Base-by-base conservation (phyloP, 2,329 filamentous ascomycete species). In the Achaetomium macrosporum region DNA sequence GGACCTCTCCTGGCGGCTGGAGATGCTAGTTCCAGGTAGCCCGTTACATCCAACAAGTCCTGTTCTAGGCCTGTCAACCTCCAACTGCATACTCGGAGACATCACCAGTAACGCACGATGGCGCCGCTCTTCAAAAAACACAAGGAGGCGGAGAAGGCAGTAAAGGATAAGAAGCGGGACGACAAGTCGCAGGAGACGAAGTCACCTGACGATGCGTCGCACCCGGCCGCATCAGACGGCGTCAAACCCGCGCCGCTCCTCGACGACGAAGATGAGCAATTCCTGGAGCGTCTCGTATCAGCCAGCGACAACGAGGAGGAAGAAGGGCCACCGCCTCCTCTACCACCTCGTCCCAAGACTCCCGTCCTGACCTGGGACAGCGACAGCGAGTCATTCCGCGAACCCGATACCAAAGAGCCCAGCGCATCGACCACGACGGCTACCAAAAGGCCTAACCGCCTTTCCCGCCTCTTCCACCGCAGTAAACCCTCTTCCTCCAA, bases 251-350 rank as follows among this genome's bases (percentile, higher is more conserved):
- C 64, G 42, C 76, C 77, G 1, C 68, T 85, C 30, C 73, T 85
- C 42, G 71, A 76, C 55, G 69, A 71, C 41, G 78, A 79, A 37
- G 81, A 85, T 64, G 78, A 83, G 66, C 66, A 69, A 16, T 85
- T 84, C 66, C 72, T 85, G 42, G 71, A 76, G 62, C 73, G 72
- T 36, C 73, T 85, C 42, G 74, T 83, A 12, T 69, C 72, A 5
- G 50, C 40, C 25, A 59, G 53, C 33, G 57, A 59, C 31, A 58
- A 65, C 25, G 66, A 68, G 50, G 69, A 75, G 39, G 73, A 68
- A 12, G 70, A 73, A 16, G 72, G 73, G 11, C 68, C 69, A 1
- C 72, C 73, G 13, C 81, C 81, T 2, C 75, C 80, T 0, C 69
- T 84, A 9, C 82, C 82, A 0, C 79, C 75, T 46, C 76, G 73